Conservation (phyloP, 257 asterid genomes). For the Solanum neorickii region DNA sequence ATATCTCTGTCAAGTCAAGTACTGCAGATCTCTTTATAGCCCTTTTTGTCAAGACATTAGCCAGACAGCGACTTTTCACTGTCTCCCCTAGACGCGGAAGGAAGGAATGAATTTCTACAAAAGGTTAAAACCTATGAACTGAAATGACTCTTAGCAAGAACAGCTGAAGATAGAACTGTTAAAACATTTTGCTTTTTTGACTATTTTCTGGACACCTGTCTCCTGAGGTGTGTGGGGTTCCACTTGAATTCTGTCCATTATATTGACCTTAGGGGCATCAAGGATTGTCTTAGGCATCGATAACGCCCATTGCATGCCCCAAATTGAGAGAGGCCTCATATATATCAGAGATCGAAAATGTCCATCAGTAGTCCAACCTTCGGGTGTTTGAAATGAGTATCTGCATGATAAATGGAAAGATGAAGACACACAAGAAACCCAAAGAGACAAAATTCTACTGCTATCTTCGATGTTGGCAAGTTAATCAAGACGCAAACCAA, state of each 20-base stretch:
- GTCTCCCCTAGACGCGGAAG: not conserved
- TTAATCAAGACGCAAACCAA: not conserved
- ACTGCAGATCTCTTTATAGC: not conserved
- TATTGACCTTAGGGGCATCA: slow-evolving; percentile 34
- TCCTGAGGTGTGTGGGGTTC: slow-evolving; percentile 24
- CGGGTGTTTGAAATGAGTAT: slow-evolving; percentile 89
- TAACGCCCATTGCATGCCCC: slow-evolving; percentile 95
- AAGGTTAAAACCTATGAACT: not conserved
- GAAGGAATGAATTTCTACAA: not conserved
- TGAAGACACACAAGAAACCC: not conserved
- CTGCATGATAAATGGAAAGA: slow-evolving; percentile 24
- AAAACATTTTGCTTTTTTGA: slow-evolving; percentile 46
- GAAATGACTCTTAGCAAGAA: slow-evolving; percentile 30
- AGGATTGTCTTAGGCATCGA: slow-evolving; percentile 38
- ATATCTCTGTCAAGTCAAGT: not conserved
- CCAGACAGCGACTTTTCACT: not conserved
- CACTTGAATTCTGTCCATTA: slow-evolving; percentile 45
- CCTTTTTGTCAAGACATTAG: not conserved
- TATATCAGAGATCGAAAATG: slow-evolving; percentile 89
- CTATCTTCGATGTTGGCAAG: not conserved
- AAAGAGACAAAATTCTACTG: not conserved
- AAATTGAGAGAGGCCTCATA: slow-evolving; percentile 93
- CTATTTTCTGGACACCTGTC: slow-evolving; percentile 41
- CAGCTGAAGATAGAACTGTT: slow-evolving; percentile 60
- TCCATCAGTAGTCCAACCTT: slow-evolving; percentile 91